A percentile compares a stretch with the other conserved stretches of the same genome.
These are phyloP conservation scores for Melanopsichium pennsylvanicum DNA, from an alignment of 1,284 basidiomycete species.

Conservation along the genomic window DNA sequence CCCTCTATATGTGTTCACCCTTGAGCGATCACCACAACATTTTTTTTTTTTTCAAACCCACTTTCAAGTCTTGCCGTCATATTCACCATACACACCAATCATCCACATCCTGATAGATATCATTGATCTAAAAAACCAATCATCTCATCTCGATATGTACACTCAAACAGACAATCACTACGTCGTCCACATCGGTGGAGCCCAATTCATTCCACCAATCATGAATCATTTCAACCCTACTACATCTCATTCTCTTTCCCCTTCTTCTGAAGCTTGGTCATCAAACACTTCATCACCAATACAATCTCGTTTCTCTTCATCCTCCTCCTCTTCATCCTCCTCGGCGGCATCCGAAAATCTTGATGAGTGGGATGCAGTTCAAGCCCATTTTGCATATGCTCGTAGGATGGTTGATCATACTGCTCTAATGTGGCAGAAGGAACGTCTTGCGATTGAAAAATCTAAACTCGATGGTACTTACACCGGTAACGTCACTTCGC, in stretches of 20 bases:
- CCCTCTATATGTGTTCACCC: not conserved
- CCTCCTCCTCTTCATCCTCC: conserved; percentile 19
- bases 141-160: no score
- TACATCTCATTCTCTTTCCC: conserved; percentile 12
- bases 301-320: conserved; percentile 28
- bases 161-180: conserved; percentile 17
- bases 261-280: conserved; percentile 26
- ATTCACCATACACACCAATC: not conserved
- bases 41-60: not conserved
- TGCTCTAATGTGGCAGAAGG: conserved; percentile 38
- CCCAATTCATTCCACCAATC: conserved; percentile 31
- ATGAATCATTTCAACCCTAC: conserved; percentile 31
- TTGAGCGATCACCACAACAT: not conserved
- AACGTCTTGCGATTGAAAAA: conserved; percentile 43
- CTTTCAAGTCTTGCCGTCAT: not conserved
- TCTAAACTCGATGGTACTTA: conserved; percentile 40
- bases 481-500: conserved; percentile 26
- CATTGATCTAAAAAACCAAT: conserved; percentile 19
- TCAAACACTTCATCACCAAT: conserved; percentile 19
- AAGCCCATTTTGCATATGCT: conserved; percentile 35
- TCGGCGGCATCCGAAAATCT: conserved; percentile 14
- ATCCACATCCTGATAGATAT: not conserved
- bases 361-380: conserved; percentile 29
- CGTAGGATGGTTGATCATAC: conserved; percentile 31
- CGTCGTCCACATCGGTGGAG: conserved; percentile 37